These are phyloP conservation scores for Nicotiana noctiflora DNA, from an alignment of 257 asterid species.

Conservation along the genomic window DNA sequence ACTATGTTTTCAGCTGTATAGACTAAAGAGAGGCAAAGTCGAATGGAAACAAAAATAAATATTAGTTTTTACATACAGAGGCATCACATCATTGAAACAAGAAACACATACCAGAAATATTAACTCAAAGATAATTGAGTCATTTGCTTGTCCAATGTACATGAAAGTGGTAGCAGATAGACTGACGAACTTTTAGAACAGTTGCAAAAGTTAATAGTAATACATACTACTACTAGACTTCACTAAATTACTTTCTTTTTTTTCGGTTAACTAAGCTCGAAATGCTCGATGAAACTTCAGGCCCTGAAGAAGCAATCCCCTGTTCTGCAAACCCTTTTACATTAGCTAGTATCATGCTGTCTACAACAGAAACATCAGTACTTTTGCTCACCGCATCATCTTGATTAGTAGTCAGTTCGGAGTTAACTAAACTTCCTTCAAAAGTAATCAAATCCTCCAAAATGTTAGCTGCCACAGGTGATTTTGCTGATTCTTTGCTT, in stretches of 20 bases:
- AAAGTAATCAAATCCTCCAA: constrained; percentile 51
- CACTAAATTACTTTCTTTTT: constrained; percentile 21
- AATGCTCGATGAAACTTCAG: constrained; percentile 16
- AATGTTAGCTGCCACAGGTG: constrained; percentile 17
- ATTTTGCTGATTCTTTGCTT: too few species aligned
- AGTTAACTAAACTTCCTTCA: constrained; percentile 28
- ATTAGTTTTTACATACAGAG: too few species aligned
- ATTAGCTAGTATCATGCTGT: constrained; percentile 49
- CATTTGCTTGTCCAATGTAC: too few species aligned
- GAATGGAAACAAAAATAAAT: too few species aligned
- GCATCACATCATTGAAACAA: too few species aligned
- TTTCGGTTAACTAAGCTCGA: constrained; percentile 31
- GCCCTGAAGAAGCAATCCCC: constrained; percentile 15
- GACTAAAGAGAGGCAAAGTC: too few species aligned
- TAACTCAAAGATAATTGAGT: too few species aligned
- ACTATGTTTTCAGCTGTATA: too few species aligned
- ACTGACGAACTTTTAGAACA: too few species aligned
- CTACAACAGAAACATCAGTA: constrained; percentile 20
- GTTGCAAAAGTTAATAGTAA: too few species aligned
- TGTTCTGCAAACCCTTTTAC: constrained; percentile 32
- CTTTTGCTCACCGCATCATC: constrained; percentile 17
- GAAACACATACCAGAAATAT: too few species aligned
- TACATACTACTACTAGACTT: background rate
- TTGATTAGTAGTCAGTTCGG: constrained; percentile 16
- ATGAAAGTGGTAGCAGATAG: too few species aligned